Percentiles rank a stretch among this genome's conserved stretches.
phyloP scores from a whole-genome alignment of 192 early-diverging fungal genomes.

The Jimgerdemannia lactiflua region DNA sequence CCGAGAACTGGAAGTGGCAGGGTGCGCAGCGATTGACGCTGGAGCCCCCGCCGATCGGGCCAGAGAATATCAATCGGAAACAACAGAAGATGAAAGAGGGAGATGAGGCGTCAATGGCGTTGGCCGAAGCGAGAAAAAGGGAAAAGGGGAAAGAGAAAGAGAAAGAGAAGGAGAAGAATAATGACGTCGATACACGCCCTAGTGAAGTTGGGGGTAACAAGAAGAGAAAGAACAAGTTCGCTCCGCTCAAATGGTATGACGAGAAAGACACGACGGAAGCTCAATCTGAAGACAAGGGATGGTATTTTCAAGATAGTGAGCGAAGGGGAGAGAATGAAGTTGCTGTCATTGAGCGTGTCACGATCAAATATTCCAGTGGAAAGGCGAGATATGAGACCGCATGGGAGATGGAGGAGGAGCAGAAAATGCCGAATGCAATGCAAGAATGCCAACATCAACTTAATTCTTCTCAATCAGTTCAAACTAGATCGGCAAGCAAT shows the following conservation, averaged over 20 bases:
- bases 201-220: not conserved
- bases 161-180: not conserved
- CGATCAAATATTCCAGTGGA: not conserved
- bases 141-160: not conserved
- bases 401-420: not conserved
- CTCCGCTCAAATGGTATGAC: not conserved
- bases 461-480: no score
- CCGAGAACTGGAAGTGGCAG: not conserved
- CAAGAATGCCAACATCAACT: not conserved
- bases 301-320: not conserved
- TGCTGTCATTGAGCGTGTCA: not conserved
- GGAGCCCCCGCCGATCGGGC: not conserved
- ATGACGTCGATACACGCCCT: not conserved
- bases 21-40: not conserved
- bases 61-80: not conserved
- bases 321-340: no score
- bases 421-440: not conserved
- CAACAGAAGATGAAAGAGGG: not conserved
- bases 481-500: no score
- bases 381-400: not conserved
- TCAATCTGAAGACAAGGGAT: not conserved
- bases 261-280: not conserved
- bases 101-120: not conserved
- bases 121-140: not conserved
- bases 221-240: not conserved